Base-by-base conservation (phyloP, 1,284 basidiomycete genomes). In the Cryptococcus wingfieldii region DNA sequence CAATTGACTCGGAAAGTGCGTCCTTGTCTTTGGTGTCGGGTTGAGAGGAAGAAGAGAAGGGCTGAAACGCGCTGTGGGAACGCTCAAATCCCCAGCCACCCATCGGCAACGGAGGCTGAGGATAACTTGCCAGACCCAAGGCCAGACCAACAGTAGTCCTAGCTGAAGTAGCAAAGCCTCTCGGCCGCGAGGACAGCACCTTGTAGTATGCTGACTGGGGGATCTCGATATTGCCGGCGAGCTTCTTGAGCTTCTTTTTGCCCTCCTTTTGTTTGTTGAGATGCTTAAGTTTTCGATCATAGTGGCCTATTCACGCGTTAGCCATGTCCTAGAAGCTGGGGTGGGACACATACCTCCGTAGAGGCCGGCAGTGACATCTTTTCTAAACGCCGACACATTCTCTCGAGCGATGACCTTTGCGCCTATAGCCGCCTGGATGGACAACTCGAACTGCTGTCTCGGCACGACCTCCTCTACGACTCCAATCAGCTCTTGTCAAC, bases 361-460 rank as follows among this genome's bases (percentile, higher is more conserved):
- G 44, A 97, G 77, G 0, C 93, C 93, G 14, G 92, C 92, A 0
- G 93, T 96, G 25, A 98, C 95, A 67, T 98, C 95, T 55, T 95
- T 92, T 38, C 92, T 84, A 71, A 90, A 79, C 0, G 93, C 90
- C 38, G 87, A 88, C 47, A 97, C 75, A 1, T 78, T 94, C 74
- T 96, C 93, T 49, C 94, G 83, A 4, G 95, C 90, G 50, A 98
- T 84, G 53, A 97, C 84, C 64, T 88, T 91, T 63, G 83, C 85
- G 7, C 93, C 93, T 18, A 97, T 65, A 4, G 71, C 66, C 1
- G 78, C 90, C 71, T 94, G 91, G 53, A 95, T 92, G 1, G 90
- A 87, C 13, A 98, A 86, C 74, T 98, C 95, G 70, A 95, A 98
- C 55, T 95, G 79, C 74, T 98, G 95, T 47, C 89, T 81, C 16